phyloP scores from a whole-genome alignment of 768 basidiomycete genomes.

The Astraeus odoratus region DNA sequence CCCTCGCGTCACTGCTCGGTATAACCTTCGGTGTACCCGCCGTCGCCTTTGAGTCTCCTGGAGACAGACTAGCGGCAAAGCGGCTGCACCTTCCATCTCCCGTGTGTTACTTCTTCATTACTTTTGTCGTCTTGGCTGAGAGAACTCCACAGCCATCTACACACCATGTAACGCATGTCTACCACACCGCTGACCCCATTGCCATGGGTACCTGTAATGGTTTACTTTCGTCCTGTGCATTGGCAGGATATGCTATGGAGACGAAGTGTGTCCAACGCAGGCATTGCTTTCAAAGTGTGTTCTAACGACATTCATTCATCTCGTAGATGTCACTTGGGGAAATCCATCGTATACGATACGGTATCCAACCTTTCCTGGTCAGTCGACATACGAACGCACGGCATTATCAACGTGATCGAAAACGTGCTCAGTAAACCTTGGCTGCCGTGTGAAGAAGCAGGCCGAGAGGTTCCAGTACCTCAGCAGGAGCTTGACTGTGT shows the following conservation, averaged over 20 bases:
- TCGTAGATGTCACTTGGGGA: conserved; percentile 76
- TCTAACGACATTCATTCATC: conserved; percentile 6
- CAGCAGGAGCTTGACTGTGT: conserved; percentile 59
- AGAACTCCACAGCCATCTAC: conserved; percentile 49
- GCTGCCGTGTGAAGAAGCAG: conserved; percentile 53
- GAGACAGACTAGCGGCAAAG: conserved; percentile 71
- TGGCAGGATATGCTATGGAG: conserved; percentile 89
- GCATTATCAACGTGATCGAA: conserved; percentile 75
- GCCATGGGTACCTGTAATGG: conserved; percentile 87
- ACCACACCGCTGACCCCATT: conserved; percentile 92
- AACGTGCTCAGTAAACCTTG: conserved; percentile 65
- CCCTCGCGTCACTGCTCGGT: conserved; percentile 77
- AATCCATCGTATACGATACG: conserved; percentile 86
- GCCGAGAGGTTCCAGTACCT: conserved; percentile 56
- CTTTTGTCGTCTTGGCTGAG: background rate
- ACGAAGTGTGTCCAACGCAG: conserved; percentile 39
- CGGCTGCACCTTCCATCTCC: conserved; percentile 85
- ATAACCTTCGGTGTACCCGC: conserved; percentile 85
- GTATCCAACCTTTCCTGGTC: conserved; percentile 81
- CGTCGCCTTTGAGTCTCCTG: conserved; percentile 86
- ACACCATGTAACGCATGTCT: conserved; percentile 83
- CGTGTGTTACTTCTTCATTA: conserved; percentile 34
- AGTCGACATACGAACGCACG: conserved; percentile 75
- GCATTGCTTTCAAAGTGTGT: background rate
- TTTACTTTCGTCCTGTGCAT: conserved; percentile 69